A percentile compares a stretch with the other conserved stretches of the same genome.
Conservation (phyloP, 2,329 filamentous ascomycete species). For the Pseudocercospora cruenta region DNA sequence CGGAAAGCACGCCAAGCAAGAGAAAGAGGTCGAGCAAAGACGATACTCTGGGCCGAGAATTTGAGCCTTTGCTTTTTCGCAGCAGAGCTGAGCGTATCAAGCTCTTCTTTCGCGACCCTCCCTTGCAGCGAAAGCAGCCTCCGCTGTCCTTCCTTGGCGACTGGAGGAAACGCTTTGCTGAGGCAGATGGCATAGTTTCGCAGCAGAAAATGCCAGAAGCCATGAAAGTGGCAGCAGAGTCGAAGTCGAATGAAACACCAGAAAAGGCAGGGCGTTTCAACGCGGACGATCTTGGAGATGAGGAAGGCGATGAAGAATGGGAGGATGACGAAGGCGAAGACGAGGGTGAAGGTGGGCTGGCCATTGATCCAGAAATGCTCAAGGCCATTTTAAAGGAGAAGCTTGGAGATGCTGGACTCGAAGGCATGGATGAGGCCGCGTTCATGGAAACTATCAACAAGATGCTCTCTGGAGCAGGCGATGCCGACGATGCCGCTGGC, state of each 20-base stretch:
- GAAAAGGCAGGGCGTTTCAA: constrained; percentile 5
- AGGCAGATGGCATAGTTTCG: constrained; percentile 27
- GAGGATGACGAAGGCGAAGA: constrained; percentile 26
- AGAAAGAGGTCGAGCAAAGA: constrained; percentile 29
- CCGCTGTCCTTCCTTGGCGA: constrained; percentile 49
- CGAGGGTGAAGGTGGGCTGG: constrained; percentile 25
- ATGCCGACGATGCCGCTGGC: constrained; percentile 47
- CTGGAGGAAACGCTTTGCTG: constrained; percentile 47
- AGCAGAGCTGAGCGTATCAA: constrained; percentile 27
- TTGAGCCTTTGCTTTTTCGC: constrained; percentile 32
- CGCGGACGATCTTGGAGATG: constrained; percentile 20
- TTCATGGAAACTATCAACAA: constrained; percentile 49
- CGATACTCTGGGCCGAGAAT: constrained; percentile 24
- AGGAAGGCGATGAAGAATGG: constrained; percentile 28
- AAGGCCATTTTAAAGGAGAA: constrained; percentile 38
- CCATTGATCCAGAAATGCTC: constrained; percentile 45
- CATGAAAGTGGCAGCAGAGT: constrained; percentile 37
- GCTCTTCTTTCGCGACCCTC: constrained; percentile 9
- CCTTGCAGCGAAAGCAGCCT: constrained; percentile 33
- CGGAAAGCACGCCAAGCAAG: constrained; percentile 24
- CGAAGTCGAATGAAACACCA: constrained; percentile 21
- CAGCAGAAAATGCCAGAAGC: constrained; percentile 35
- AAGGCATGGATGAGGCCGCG: constrained; percentile 47
- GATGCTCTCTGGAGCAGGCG: constrained; percentile 48
- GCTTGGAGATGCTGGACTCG: constrained; percentile 36